Evolutionary conservation across 1,284 basidiomycete genomes (phyloP).

Genomic region (Ustilago bromivora): DNA sequence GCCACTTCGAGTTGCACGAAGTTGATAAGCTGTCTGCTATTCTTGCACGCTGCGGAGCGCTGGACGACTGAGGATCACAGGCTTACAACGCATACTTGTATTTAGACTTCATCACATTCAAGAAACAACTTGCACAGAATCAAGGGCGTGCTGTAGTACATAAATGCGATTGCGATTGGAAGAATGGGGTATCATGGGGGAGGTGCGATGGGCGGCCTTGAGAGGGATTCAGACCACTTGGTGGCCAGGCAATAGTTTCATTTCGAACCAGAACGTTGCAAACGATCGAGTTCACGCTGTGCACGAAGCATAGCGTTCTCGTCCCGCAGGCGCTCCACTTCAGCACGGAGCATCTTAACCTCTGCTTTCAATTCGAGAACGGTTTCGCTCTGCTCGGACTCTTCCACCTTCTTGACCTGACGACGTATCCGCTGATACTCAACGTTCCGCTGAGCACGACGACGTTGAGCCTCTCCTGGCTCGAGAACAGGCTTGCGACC

Average conservation of each 20-base stretch:
- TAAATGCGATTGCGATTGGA: no score
- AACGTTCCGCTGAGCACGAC: conserved; percentile 42
- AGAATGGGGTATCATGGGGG: no score
- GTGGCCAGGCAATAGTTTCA: not conserved
- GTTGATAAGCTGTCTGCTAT: conserved; percentile 28
- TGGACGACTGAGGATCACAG: conserved; percentile 28
- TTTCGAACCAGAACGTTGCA: conserved; percentile 23
- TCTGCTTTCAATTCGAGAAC: conserved; percentile 58
- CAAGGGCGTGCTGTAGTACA: no score
- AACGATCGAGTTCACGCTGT: conserved; percentile 47
- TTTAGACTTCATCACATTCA: no score
- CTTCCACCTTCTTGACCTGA: conserved; percentile 40
- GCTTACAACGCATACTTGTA: no score
- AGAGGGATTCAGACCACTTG: no score
- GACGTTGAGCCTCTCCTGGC: conserved; percentile 34
- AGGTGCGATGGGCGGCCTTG: no score
- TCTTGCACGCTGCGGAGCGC: conserved; percentile 39
- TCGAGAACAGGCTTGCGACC: conserved; percentile 39
- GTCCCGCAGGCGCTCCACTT: conserved; percentile 57
- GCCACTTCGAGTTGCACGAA: conserved; percentile 59
- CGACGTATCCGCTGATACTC: conserved; percentile 52
- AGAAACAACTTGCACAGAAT: no score
- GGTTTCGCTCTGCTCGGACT: conserved; percentile 40
- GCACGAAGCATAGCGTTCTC: conserved; percentile 61
- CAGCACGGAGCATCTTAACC: conserved; percentile 54